A percentile compares a stretch with the other conserved stretches of the same genome.
Conservation (phyloP, 1,284 basidiomycete species). For the Rhodotorula glutinis region DNA sequence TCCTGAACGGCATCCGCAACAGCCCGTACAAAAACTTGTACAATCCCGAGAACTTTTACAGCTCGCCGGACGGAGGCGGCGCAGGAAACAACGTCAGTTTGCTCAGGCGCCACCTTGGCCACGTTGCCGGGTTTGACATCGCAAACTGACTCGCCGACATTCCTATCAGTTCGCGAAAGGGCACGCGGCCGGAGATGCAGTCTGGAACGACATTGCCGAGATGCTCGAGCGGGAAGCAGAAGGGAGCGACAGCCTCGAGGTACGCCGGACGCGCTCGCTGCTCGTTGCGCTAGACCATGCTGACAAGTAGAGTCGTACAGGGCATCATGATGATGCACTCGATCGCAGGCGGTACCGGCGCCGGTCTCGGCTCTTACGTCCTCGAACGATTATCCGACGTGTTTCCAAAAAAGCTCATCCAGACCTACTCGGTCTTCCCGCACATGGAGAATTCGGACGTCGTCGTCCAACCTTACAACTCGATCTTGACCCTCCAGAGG, state of each 20-base stretch:
- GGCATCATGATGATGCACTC: conserved; percentile 99
- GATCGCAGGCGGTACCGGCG: conserved; percentile 97
- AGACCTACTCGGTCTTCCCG: conserved; percentile 98
- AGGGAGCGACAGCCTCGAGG: conserved; percentile 95
- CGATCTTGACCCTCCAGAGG: conserved; percentile 85
- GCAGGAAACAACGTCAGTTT: conserved; percentile 77
- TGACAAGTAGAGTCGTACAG: conserved; percentile 52
- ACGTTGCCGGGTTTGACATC: not conserved
- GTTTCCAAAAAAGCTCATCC: conserved; percentile 98
- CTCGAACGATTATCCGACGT: conserved; percentile 95
- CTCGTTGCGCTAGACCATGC: not conserved
- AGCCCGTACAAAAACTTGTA: conserved; percentile 92
- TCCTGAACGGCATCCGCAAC: conserved; percentile 84
- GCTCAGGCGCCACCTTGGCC: not conserved
- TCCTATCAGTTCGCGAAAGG: conserved; percentile 39
- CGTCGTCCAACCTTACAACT: conserved; percentile 98
- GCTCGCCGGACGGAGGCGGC: conserved; percentile 92
- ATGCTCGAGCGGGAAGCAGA: conserved; percentile 99
- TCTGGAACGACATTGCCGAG: conserved; percentile 98
- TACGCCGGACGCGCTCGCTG: conserved; percentile 48
- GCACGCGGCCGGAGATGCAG: conserved; percentile 75
- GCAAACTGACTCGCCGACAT: not conserved
- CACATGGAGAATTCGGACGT: conserved; percentile 72
- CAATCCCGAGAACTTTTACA: conserved; percentile 97
- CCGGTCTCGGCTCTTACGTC: conserved; percentile 93